Evolutionary conservation across 225 moss, liverwort and hornwort genomes (phyloP), one percentile per base, ranked within the genome.

Genomic region (Climacium dendroides): DNA sequence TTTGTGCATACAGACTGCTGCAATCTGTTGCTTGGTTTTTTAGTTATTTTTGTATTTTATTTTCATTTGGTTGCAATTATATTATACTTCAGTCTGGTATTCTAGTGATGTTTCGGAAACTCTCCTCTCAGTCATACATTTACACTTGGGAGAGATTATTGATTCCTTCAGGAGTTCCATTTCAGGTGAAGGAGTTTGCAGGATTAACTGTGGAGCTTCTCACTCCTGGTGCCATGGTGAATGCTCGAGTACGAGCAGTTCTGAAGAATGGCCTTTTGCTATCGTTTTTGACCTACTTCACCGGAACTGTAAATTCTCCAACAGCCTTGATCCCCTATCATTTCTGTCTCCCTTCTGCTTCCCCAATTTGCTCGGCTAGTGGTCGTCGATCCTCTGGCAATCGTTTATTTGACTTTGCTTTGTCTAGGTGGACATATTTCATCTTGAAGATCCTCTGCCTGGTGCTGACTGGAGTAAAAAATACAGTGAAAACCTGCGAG

Each of bases 271-370:
- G 99, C 47, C 95, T 99, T 69, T 90, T 99, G 78, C 90, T 99
- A 39, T 97, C 97, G 34, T 99, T 99, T 87, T 89, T 99, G 78
- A 97, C 99, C 83, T 99, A 95, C 84, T 97, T 99, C 88, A 94
- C 91, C 7, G 99, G 99, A 91, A 99, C 96, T 86, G 99, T 97
- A 86, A 94, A 91, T 82, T 76, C 67, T 55, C 50, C 29, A 48
- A 50, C 52, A 29, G 30, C 66, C 57, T 85, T 74, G 50, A 30
- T 41, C 39, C 86, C 34, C 76, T 72, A 25, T 74, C 39, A 32
- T 52, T 79, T 87, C 66, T 83, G 59, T 74, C 35, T 52, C 81
- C 61, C 83, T 79, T 12, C 43, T 87, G 79, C 66, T 80, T 87
- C 64, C n/a, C 37, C 61, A 84, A 77, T 81, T 87, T 85, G 19